Percentiles rank a stretch among this genome's conserved stretches.
Conservation (phyloP, 805 yeast genomes). For the Tetrapisispora namnaoensis region DNA sequence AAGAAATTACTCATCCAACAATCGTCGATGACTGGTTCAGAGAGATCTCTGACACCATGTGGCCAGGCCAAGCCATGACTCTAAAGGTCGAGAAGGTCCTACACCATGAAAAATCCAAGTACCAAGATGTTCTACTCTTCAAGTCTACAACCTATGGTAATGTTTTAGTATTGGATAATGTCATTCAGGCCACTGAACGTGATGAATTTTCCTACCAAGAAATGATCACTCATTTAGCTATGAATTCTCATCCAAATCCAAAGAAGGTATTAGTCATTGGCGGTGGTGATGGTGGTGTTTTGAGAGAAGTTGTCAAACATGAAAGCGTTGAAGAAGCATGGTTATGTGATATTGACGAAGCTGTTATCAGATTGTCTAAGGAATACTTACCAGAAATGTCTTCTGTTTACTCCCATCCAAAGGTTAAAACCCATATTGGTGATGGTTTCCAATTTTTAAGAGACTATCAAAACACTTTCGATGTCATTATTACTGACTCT, state of each 20-base stretch:
- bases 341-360: conserved; percentile 91
- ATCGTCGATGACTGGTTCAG: conserved; percentile 85
- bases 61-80: conserved; percentile 99
- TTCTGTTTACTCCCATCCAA: conserved; percentile 73
- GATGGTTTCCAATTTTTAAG: conserved; percentile 96
- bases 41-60: conserved; percentile 89
- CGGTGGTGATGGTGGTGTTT: conserved; percentile 98
- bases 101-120: conserved; percentile 75
- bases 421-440: conserved; percentile 83
- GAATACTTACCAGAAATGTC: conserved; percentile 84
- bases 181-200: conserved; percentile 92
- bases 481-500: conserved; percentile 93
- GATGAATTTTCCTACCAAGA: conserved; percentile 98
- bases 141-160: conserved; percentile 91
- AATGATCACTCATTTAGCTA: conserved; percentile 91
- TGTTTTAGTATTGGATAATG: conserved; percentile 89
- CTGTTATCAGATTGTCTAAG: conserved; percentile 80
- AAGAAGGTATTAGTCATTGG: conserved; percentile 91
- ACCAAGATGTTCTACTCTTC: conserved; percentile 90
- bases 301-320: conserved; percentile 90
- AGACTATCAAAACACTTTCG: conserved; percentile 76
- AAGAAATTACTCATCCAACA: conserved; percentile 35
- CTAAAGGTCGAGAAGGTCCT: conserved; percentile 78
- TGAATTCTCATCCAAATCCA: conserved; percentile 91
- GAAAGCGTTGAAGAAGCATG: conserved; percentile 76